Evolutionary conservation across 192 early-diverging fungal species (phyloP).

Genomic region (Coemansia biformis): DNA sequence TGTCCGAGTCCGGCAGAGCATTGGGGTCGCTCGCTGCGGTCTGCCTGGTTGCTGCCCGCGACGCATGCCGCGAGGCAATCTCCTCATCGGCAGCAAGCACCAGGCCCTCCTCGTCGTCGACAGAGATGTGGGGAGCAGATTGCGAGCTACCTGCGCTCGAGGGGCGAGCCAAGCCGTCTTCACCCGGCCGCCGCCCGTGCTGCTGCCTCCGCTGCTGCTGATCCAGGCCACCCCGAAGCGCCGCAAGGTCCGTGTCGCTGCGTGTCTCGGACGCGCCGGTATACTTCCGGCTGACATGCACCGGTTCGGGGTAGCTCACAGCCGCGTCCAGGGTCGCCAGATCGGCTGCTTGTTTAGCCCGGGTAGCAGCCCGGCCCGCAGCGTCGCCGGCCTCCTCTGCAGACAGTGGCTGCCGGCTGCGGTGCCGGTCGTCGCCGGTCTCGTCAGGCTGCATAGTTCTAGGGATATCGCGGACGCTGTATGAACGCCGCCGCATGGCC

Average conservation of each 20-base stretch:
- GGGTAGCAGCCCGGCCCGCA: too few relatives aligned
- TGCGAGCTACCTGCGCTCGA: not conserved
- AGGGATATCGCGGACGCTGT: slow-evolving; percentile 27
- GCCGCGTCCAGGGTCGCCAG: not conserved
- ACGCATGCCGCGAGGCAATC: slow-evolving; percentile 12
- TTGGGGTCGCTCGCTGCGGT: slow-evolving; percentile 23
- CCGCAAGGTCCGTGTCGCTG: slow-evolving; percentile 7
- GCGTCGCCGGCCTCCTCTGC: too few relatives aligned
- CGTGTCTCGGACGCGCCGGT: slow-evolving; percentile 2
- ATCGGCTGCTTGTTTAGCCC: not conserved
- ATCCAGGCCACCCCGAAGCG: not conserved
- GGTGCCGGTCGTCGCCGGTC: not conserved
- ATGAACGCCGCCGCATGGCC: slow-evolving; percentile 3
- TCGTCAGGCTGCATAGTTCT: not conserved
- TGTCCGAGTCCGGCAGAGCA: not conserved
- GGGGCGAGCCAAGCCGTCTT: not conserved
- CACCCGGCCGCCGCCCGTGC: not conserved
- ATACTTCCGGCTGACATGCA: not conserved
- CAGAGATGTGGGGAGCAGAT: not conserved
- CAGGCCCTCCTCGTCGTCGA: slow-evolving; percentile 15
- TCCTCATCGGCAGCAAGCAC: slow-evolving; percentile 24
- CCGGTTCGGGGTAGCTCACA: slow-evolving; percentile 1
- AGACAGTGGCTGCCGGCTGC: too few relatives aligned
- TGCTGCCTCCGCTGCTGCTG: too few relatives aligned
- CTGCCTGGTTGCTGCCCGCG: slow-evolving; percentile 16